Evolutionary conservation across 1,284 basidiomycete species (phyloP), one percentile per base, ranked within the genome.

Genomic region (Naganishia albida): DNA sequence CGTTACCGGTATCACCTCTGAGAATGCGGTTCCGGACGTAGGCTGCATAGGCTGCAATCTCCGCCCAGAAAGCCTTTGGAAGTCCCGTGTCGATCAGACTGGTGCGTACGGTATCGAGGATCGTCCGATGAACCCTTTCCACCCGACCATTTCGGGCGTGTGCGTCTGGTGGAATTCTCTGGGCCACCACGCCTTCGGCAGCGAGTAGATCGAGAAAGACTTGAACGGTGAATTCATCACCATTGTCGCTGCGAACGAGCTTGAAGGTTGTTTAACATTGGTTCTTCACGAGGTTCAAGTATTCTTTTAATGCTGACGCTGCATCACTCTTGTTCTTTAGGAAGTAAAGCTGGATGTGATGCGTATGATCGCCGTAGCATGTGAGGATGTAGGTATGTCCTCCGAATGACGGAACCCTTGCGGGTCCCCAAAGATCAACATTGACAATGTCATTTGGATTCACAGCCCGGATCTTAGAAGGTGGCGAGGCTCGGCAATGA

Each of bases 101-200:
- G 8, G 70, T 71, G 18, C 70, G 50, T 1, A 70, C 60, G 13
- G 46, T 44, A 49, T 71, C 66, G 1, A 66, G 42, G 23, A 70
- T 63, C 10, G 69, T 71, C 13, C 68, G 66, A 59, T 71, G 70
- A 18, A 51, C 52, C 43, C 68, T 52, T 52, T 69, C 68, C 1
- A 70, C 66, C 25, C 68, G 30, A 6, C 70, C 70, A 57, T 71
- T 71, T 20, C 68, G 68, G 25, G 68, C 65, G 48, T 70, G 70
- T 1, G 68, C 62, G 8, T 18, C 63, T 28, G 69, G 66, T n/a
- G 70, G 69, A 25, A 67, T 65, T 4, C 39, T 26, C 25, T 65
- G 28, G 28, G 67, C 65, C 12, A 53, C 23, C 23, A 70, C 69
- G 0, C 69, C 69, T 20, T 63, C 64, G 18, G 50, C 13, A 39